A percentile compares a stretch with the other conserved stretches of the same genome.
These are phyloP conservation scores for Citrus unshiu DNA, from an alignment of 345 rosid genomes.

Conservation along the genomic window DNA sequence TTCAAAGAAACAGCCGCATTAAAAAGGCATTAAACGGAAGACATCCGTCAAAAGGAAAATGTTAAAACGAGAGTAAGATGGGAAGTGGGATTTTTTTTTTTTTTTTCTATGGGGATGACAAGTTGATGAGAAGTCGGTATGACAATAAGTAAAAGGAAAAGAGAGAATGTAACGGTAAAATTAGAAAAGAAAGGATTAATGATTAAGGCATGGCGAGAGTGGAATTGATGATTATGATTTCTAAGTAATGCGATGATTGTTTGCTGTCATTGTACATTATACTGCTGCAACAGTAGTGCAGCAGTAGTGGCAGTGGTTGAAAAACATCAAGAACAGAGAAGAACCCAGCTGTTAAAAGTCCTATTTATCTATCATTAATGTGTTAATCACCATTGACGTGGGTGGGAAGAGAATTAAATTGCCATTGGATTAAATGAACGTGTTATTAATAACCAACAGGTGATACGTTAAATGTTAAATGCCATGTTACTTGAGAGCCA, in stretches of 20 bases:
- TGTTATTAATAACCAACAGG: too few species aligned
- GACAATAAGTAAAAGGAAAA: neutral
- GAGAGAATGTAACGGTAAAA: neutral
- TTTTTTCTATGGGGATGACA: neutral
- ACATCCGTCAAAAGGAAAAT: neutral
- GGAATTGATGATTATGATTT: conserved; percentile 20
- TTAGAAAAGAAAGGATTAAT: conserved; percentile 4
- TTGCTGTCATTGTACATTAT: neutral
- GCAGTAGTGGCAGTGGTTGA: neutral
- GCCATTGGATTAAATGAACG: too few species aligned
- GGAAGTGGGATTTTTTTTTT: neutral
- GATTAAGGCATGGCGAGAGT: conserved; percentile 16
- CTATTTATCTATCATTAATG: too few species aligned
- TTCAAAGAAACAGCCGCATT: neutral
- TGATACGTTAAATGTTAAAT: too few species aligned
- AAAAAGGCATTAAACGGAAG: neutral
- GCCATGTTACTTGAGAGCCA: neutral
- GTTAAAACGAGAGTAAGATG: neutral
- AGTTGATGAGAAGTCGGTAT: conserved; percentile 12
- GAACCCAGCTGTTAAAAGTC: too few species aligned
- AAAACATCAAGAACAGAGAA: neutral
- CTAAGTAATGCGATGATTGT: neutral
- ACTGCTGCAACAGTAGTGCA: neutral
- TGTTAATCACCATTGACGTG: too few species aligned
- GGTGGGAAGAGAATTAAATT: too few species aligned